These are phyloP conservation scores for Mortierella sp. DNA, from an alignment of 371 early-diverging fungal genomes.

Conservation along the genomic window DNA sequence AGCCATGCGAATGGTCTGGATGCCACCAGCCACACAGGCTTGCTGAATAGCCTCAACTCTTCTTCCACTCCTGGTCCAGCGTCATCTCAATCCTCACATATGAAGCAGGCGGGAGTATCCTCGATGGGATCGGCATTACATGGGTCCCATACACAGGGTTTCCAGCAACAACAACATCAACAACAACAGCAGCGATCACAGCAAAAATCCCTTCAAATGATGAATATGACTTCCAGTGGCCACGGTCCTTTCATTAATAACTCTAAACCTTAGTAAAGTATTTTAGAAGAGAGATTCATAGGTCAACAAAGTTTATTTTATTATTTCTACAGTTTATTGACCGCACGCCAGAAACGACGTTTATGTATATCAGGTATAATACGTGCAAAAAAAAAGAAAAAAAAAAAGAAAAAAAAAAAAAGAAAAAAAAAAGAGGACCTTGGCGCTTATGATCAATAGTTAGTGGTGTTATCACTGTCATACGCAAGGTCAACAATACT, in stretches of 20 bases:
- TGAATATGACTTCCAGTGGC: conserved; percentile 29
- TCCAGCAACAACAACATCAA: conserved; percentile 32
- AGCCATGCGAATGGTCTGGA: conserved; percentile 27
- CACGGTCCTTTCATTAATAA: conserved; percentile 32
- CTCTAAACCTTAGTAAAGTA: conserved; percentile 20
- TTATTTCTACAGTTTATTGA: background rate
- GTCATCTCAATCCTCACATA: conserved; percentile 9
- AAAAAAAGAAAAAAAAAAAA: no score
- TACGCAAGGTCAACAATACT: conserved; percentile 15
- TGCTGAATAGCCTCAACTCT: conserved; percentile 42
- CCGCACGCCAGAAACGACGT: no score
- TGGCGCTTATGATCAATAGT: background rate
- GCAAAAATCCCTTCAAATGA: conserved; percentile 44
- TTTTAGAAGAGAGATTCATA: background rate
- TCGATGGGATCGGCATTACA: conserved; percentile 13
- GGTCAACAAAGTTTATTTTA: background rate
- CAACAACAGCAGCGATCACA: conserved; percentile 35
- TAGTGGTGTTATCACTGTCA: background rate
- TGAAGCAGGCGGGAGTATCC: conserved; percentile 20
- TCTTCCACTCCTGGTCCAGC: conserved; percentile 22
- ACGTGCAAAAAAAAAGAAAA: no score
- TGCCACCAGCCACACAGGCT: conserved; percentile 17
- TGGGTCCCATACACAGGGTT: conserved; percentile 10
- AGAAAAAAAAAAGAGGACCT: no score
- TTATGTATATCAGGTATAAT: no score